phyloP scores from a whole-genome alignment of 108 stramenopile species.

The Cyclotella choctawhatcheeana region DNA sequence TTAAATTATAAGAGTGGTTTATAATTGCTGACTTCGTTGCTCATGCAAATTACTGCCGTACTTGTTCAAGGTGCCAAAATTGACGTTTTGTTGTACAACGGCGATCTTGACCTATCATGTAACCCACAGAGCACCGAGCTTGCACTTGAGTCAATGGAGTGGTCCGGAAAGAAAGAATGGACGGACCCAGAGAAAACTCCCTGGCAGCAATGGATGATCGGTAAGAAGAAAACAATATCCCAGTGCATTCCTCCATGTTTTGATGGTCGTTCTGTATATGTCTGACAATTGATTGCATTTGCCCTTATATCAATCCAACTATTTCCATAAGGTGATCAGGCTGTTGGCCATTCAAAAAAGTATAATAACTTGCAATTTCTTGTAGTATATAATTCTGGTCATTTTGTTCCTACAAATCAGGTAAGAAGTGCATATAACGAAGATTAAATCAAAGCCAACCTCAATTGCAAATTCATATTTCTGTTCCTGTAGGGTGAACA shows the following conservation, averaged over 20 bases:
- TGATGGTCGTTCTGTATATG: too few species aligned
- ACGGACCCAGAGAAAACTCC: slow-evolving; percentile 35
- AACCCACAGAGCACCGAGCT: slow-evolving; percentile 63
- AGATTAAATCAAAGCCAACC: too few species aligned
- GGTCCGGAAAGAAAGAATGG: slow-evolving; percentile 66
- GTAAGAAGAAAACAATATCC: too few species aligned
- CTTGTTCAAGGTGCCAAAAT: slow-evolving; percentile 72
- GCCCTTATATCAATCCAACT: too few species aligned
- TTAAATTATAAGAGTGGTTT: too few species aligned
- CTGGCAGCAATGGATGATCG: slow-evolving; percentile 67
- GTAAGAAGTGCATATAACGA: too few species aligned
- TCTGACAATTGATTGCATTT: too few species aligned
- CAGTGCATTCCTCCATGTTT: too few species aligned
- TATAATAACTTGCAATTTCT: slow-evolving; percentile 61
- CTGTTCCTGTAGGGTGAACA: too few species aligned
- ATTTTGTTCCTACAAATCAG: slow-evolving; percentile 73
- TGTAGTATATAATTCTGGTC: slow-evolving; percentile 68
- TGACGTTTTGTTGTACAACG: slow-evolving; percentile 72
- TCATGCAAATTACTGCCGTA: slow-evolving; percentile 69
- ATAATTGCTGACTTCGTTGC: too few species aligned
- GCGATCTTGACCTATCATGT: slow-evolving; percentile 73
- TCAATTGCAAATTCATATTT: too few species aligned
- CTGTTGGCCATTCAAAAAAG: slow-evolving; percentile 64
- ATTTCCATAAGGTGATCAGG: too few species aligned
- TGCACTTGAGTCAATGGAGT: slow-evolving; percentile 66